Conservation (phyloP, 2,329 filamentous ascomycete species). For the Xylaria sp. region DNA sequence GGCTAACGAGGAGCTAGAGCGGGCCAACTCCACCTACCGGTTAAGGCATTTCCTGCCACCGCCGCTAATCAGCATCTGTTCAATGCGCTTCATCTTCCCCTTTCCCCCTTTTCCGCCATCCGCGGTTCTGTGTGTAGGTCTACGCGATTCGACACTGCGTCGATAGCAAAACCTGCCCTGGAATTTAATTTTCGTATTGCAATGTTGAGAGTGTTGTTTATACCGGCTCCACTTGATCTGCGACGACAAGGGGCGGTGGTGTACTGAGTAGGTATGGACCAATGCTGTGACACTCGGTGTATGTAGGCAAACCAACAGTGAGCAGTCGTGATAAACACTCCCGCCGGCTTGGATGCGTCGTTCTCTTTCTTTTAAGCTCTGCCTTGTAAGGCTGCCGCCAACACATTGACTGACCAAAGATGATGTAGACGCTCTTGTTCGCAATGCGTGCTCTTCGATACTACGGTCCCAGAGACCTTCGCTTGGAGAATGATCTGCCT, state of each 20-base stretch:
- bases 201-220: no score
- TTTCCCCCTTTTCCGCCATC: background rate
- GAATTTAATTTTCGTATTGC: no score
- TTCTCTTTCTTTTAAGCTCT: background rate
- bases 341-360: background rate
- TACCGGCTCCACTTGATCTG: no score
- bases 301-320: background rate
- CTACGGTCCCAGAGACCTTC: slow-evolving; percentile 31
- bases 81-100: slow-evolving; percentile 3
- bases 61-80: slow-evolving; percentile 4
- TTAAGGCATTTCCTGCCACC: slow-evolving; percentile 7
- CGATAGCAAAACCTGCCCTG: background rate
- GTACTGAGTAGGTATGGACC: slow-evolving; percentile 16
- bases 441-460: slow-evolving; percentile 34
- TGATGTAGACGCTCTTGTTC: background rate
- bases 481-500: slow-evolving; percentile 27
- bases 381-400: background rate
- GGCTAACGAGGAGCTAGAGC: no score
- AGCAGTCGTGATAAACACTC: background rate
- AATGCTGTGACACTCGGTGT: background rate
- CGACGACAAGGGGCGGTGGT: background rate
- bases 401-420: background rate
- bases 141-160: background rate
- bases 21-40: background rate
- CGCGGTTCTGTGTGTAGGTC: background rate